Percentiles rank a stretch among this genome's conserved stretches.
phyloP scores from a whole-genome alignment of 192 early-diverging fungal genomes.

The Backusella parvicylindrica region DNA sequence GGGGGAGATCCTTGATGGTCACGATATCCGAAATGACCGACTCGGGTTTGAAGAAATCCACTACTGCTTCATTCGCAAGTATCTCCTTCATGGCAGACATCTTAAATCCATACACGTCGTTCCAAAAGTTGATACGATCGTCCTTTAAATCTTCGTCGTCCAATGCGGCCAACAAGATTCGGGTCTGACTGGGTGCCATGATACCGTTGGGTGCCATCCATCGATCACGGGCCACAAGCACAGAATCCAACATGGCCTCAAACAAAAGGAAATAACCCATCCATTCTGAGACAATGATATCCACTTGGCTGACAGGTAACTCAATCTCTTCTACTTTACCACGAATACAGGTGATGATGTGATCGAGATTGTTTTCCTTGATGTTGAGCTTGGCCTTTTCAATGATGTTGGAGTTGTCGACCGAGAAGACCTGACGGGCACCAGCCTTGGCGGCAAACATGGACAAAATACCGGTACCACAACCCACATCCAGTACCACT shows the following conservation, averaged over 20 bases:
- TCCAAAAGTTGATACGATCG: slow-evolving; percentile 73
- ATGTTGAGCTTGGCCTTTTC: slow-evolving; percentile 76
- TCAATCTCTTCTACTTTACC: slow-evolving; percentile 79
- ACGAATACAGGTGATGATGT: slow-evolving; percentile 56
- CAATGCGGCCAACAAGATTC: slow-evolving; percentile 68
- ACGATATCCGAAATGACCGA: slow-evolving; percentile 65
- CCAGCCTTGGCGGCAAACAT: slow-evolving; percentile 91
- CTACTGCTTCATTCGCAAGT: slow-evolving; percentile 72
- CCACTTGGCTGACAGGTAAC: slow-evolving; percentile 73
- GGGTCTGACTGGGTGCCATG: slow-evolving; percentile 64
- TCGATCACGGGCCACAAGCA: slow-evolving; percentile 77
- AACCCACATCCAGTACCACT: slow-evolving; percentile 84
- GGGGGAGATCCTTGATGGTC: slow-evolving; percentile 69
- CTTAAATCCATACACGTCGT: slow-evolving; percentile 93
- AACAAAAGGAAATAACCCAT: slow-evolving; percentile 92
- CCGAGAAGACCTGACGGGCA: slow-evolving; percentile 68
- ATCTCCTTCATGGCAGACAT: slow-evolving; percentile 83
- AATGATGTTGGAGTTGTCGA: slow-evolving; percentile 87
- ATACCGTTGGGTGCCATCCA: slow-evolving; percentile 66
- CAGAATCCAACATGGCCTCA: slow-evolving; percentile 91
- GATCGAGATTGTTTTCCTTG: slow-evolving; percentile 67
- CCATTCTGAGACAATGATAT: slow-evolving; percentile 90
- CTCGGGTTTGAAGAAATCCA: slow-evolving; percentile 71
- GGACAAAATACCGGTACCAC: slow-evolving; percentile 88
- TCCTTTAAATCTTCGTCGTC: slow-evolving; percentile 81